Evolutionary conservation across 306 rosid genomes (phyloP).

Genomic region (Fagus crenata): DNA sequence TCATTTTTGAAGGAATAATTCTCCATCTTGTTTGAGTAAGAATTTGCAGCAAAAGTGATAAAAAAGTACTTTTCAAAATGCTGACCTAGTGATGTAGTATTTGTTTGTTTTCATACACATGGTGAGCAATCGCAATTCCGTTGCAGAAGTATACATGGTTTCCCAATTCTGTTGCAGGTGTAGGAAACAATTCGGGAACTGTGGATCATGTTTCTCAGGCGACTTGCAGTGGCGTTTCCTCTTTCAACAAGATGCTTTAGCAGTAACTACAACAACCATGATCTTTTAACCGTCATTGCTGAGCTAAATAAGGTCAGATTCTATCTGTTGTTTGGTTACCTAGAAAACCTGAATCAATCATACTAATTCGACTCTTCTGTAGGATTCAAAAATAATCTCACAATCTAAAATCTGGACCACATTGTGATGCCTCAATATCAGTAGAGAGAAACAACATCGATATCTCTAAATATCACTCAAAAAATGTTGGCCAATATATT

Average conservation of each 20-base stretch:
- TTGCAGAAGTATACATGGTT: background rate
- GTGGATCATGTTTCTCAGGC: conserved; percentile 57
- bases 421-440: too few species aligned
- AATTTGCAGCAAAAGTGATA: background rate
- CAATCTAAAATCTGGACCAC: background rate
- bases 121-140: background rate
- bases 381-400: background rate
- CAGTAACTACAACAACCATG: conserved; percentile 41
- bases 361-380: conserved; percentile 3
- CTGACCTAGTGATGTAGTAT: background rate
- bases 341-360: background rate
- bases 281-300: conserved; percentile 51
- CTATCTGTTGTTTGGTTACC: background rate
- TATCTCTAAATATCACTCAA: too few species aligned
- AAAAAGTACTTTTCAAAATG: background rate
- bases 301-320: conserved; percentile 70
- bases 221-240: conserved; percentile 48
- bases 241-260: conserved; percentile 54
- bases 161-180: conserved; percentile 22
- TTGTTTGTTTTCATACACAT: background rate
- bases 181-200: conserved; percentile 10
- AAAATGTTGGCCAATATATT: too few species aligned
- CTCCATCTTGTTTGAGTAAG: background rate
- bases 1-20: background rate
- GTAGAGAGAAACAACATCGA: too few species aligned